These are phyloP conservation scores for Strobilomyces confusus DNA, from an alignment of 768 basidiomycete genomes.

Conservation along the genomic window DNA sequence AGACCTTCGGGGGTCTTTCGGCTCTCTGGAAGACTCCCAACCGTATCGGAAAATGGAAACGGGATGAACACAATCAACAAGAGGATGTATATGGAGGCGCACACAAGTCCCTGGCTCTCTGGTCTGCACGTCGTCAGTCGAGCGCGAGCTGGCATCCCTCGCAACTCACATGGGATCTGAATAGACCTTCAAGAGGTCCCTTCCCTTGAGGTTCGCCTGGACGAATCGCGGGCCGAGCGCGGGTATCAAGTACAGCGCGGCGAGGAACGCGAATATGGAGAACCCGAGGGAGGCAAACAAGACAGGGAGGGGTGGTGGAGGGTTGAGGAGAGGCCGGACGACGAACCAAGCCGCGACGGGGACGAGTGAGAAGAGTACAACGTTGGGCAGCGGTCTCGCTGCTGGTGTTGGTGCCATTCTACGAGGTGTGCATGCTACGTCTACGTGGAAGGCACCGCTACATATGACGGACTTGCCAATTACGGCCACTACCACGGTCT, in stretches of 20 bases:
- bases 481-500: slow-evolving; percentile 14
- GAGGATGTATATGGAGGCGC: slow-evolving; percentile 84
- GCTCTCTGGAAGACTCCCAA: slow-evolving; percentile 43
- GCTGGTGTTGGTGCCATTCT: slow-evolving; percentile 24
- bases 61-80: slow-evolving; percentile 90
- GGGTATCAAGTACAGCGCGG: slow-evolving; percentile 77
- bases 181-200: slow-evolving; percentile 83
- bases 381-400: slow-evolving; percentile 48
- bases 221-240: slow-evolving; percentile 77
- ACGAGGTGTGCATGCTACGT: not conserved
- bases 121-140: slow-evolving; percentile 53
- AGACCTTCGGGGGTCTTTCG: slow-evolving; percentile 45
- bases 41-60: slow-evolving; percentile 82
- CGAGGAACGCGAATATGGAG: slow-evolving; percentile 76
- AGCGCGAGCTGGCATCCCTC: not conserved
- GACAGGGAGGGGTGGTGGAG: slow-evolving; percentile 63
- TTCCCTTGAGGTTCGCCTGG: slow-evolving; percentile 77
- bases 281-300: slow-evolving; percentile 81
- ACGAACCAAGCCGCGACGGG: slow-evolving; percentile 75
- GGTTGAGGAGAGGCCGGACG: slow-evolving; percentile 65
- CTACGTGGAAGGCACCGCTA: not conserved
- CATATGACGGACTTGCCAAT: slow-evolving; percentile 10
- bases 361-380: slow-evolving; percentile 54
- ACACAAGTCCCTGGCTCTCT: slow-evolving; percentile 90
- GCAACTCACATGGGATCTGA: slow-evolving; percentile 60